These are phyloP conservation scores for Fonsecaea erecta DNA, from an alignment of 2,329 filamentous ascomycete genomes.

Conservation along the genomic window DNA sequence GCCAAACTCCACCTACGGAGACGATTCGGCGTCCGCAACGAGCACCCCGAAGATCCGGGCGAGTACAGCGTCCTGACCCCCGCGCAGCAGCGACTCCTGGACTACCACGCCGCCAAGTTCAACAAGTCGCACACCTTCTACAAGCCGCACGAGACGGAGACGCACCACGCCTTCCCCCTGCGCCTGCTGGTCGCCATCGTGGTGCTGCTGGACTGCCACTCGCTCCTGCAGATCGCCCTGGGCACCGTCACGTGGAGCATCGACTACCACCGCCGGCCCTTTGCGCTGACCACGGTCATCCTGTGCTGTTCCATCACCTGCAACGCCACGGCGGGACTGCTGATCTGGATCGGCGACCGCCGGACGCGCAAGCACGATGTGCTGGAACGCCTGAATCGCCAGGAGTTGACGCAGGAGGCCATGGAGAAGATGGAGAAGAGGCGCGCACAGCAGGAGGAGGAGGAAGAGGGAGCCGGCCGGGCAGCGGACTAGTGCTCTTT, in stretches of 20 bases:
- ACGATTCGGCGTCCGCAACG: conserved; percentile 8
- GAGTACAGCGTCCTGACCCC: conserved; percentile 13
- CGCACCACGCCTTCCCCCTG: conserved; percentile 15
- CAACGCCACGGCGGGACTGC: conserved; percentile 11
- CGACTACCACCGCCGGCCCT: conserved; percentile 2
- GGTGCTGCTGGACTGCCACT: conserved; percentile 10
- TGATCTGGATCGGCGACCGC: conserved; percentile 18
- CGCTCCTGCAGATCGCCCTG: conserved; percentile 13
- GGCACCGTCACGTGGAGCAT: conserved; percentile 15
- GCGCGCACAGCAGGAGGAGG: neutral
- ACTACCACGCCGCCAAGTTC: conserved; percentile 11
- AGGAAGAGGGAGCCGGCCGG: neutral
- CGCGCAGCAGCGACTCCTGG: conserved; percentile 9
- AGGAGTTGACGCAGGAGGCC: conserved; percentile 15
- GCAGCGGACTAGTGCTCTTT: neutral
- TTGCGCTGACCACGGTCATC: conserved; percentile 16
- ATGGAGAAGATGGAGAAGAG: conserved; percentile 14
- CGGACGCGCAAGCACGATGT: conserved; percentile 11
- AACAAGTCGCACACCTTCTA: conserved; percentile 18
- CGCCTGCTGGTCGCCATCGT: conserved; percentile 15
- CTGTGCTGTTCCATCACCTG: conserved; percentile 10
- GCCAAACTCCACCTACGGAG: conserved; percentile 10
- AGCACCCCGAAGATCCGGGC: neutral
- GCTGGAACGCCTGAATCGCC: conserved; percentile 12
- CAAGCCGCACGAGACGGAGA: conserved; percentile 15